Conservation (phyloP, 495 filamentous ascomycete genomes). For the Podospora conica region DNA sequence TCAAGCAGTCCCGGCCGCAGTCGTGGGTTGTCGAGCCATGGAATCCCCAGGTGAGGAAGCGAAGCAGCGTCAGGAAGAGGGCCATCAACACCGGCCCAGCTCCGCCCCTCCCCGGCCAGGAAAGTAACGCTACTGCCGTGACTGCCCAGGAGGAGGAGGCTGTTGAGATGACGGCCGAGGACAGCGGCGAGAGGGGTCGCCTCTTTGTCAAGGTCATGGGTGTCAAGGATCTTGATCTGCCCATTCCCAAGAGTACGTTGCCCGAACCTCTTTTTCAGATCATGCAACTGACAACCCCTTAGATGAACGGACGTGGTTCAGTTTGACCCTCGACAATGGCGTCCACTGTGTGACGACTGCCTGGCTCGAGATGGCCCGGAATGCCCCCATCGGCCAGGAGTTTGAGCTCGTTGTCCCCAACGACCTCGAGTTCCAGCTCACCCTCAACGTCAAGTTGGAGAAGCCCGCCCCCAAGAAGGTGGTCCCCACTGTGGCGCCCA, state of each 20-base stretch:
- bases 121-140: constrained; percentile 64
- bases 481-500: constrained; percentile 47
- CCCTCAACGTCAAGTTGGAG: constrained; percentile 89
- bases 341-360: constrained; percentile 95
- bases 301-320: constrained; percentile 89
- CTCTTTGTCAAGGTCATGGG: constrained; percentile 97
- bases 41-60: constrained; percentile 70
- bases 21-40: constrained; percentile 96
- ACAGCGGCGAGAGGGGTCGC: constrained; percentile 82
- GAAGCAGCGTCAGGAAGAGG: constrained; percentile 57
- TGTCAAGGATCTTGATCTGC: constrained; percentile 89
- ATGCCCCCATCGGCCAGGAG: constrained; percentile 93
- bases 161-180: constrained; percentile 53
- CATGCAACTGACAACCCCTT: constrained; percentile 28
- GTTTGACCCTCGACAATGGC: constrained; percentile 92
- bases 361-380: constrained; percentile 88
- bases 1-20: constrained; percentile 66
- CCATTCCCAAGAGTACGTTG: constrained; percentile 76
- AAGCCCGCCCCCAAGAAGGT: constrained; percentile 53
- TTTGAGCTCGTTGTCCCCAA: constrained; percentile 96
- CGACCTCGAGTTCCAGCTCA: constrained; percentile 94
- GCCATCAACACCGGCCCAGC: constrained; percentile 47
- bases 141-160: constrained; percentile 49
- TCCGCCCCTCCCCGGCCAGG: constrained; percentile 83
- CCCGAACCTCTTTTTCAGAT: not conserved